Percentiles rank a stretch among this genome's conserved stretches.
Conservation (phyloP, 129 eudicot genomes). For the Centrapalus pauciflorus region DNA sequence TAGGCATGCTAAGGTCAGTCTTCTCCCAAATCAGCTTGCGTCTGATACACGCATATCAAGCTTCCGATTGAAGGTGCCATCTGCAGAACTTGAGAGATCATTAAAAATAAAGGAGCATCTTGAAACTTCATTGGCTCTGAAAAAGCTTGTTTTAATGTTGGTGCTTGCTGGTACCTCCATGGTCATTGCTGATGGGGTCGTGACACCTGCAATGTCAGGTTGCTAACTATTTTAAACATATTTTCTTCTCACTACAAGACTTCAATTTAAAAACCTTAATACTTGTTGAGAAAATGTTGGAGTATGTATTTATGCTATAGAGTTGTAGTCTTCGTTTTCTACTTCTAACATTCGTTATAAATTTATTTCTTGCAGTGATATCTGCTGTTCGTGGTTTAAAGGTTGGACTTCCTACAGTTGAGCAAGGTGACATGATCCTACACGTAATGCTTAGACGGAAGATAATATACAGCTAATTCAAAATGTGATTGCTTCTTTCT, state of each 20-base stretch:
- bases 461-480: constrained; percentile 21
- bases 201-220: constrained; percentile 99
- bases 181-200: constrained; percentile 97
- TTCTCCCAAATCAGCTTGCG: constrained; percentile 88
- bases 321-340: too few relatives aligned
- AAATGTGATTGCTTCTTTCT: constrained; percentile 28
- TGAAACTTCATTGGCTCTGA: constrained; percentile 64
- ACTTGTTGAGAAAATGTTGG: background rate
- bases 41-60: constrained; percentile 94
- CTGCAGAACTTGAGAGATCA: constrained; percentile 95
- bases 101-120: constrained; percentile 76
- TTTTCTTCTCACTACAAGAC: background rate
- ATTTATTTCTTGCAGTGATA: constrained; percentile 56
- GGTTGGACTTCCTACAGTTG: constrained; percentile 62
- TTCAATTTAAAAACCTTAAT: background rate
- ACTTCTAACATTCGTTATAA: background rate
- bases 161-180: constrained; percentile 96
- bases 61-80: constrained; percentile 89
- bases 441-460: constrained; percentile 28
- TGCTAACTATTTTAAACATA: background rate
- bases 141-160: constrained; percentile 75
- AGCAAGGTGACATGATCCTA: constrained; percentile 61
- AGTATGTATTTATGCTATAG: background rate
- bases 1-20: constrained; percentile 95
- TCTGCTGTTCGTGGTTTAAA: constrained; percentile 94